A percentile compares a stretch with the other conserved stretches of the same genome.
These are phyloP conservation scores for Globisporangium echinulatum DNA, from an alignment of 352 stramenopile species.

Conservation along the genomic window DNA sequence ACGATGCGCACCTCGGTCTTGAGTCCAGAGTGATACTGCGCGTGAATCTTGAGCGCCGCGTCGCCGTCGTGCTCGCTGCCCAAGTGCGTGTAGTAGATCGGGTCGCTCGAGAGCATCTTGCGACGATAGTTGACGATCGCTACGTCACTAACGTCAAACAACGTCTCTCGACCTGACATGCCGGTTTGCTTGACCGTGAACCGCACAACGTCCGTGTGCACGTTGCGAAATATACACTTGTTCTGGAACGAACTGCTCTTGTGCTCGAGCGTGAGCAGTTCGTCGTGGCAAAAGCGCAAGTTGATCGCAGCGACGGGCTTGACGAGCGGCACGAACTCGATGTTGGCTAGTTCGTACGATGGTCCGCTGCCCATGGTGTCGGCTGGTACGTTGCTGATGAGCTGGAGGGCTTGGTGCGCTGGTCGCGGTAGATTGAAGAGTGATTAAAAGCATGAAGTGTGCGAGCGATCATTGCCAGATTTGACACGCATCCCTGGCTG, in stretches of 20 bases:
- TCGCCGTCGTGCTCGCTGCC: neutral
- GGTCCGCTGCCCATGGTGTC: neutral
- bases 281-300: neutral
- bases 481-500: too few species aligned
- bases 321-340: neutral
- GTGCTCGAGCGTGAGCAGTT: neutral
- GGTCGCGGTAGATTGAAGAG: too few species aligned
- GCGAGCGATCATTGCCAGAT: too few species aligned
- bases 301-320: neutral
- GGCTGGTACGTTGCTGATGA: neutral
- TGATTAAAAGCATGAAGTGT: too few species aligned
- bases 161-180: neutral
- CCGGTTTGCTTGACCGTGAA: neutral
- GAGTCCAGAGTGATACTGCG: neutral
- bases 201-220: neutral
- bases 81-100: neutral
- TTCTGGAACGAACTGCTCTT: neutral
- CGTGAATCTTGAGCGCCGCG: neutral
- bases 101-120: neutral
- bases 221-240: neutral
- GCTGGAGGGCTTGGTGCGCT: neutral
- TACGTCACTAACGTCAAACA: neutral
- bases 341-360: neutral
- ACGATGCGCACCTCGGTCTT: neutral
- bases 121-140: constrained; percentile 1